Percentiles rank a stretch among this genome's conserved stretches.
Evolutionary conservation across 768 basidiomycete genomes (phyloP).

Genomic region (Suillus plorans): DNA sequence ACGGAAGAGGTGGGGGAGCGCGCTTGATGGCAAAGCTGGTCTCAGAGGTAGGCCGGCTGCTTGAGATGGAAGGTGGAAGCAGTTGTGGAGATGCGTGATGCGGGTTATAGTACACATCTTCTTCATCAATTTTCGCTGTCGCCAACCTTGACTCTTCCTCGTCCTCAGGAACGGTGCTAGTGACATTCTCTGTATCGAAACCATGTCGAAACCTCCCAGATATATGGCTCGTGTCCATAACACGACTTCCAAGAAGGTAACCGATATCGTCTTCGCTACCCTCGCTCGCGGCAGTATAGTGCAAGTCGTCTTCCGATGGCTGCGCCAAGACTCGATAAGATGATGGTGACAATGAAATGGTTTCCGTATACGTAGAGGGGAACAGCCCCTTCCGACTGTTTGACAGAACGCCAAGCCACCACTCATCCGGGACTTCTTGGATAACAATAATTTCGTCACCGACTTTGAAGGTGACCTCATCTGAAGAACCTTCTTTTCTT

Average conservation of each 20-base stretch:
- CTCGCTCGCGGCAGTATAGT: conserved; percentile 12
- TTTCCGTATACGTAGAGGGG: conserved; percentile 74
- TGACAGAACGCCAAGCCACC: conserved; percentile 82
- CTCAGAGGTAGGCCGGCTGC: conserved; percentile 26
- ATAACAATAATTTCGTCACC: conserved; percentile 78
- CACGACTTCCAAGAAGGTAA: conserved; percentile 11
- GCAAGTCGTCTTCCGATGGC: conserved; percentile 24
- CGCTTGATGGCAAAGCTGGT: conserved; percentile 36
- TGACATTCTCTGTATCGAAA: conserved; percentile 40
- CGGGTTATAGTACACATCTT: conserved; percentile 21
- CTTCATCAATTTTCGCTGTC: conserved; percentile 29
- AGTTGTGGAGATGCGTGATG: conserved; percentile 12
- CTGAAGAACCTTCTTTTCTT: conserved; percentile 53
- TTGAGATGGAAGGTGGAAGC: conserved; percentile 18
- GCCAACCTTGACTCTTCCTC: conserved; percentile 41
- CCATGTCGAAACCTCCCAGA: conserved; percentile 18
- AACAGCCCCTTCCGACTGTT: conserved; percentile 76
- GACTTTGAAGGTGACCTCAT: conserved; percentile 73
- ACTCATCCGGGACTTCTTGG: conserved; percentile 81
- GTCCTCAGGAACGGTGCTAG: conserved; percentile 42
- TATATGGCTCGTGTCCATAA: conserved; percentile 12
- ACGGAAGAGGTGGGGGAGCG: conserved; percentile 66
- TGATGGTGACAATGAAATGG: conserved; percentile 14
- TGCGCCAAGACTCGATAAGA: conserved; percentile 28
- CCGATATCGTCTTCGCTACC: conserved; percentile 24